A percentile compares a stretch with the other conserved stretches of the same genome.
phyloP scores from a whole-genome alignment of 495 filamentous ascomycete species.

The Aspergillus sclerotioniger region DNA sequence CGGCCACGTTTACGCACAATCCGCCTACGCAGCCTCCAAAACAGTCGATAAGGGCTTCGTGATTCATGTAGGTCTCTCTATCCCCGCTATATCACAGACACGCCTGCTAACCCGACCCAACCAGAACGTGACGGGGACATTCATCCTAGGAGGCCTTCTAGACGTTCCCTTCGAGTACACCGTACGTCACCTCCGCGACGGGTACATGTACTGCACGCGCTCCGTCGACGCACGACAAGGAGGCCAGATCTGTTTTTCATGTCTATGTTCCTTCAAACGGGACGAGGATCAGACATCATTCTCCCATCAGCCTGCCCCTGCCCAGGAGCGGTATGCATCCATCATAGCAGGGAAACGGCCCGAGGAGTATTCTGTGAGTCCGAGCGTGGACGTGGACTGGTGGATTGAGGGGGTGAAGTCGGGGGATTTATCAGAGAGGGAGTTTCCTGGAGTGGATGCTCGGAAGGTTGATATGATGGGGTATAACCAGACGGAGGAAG shows the following conservation, averaged over 20 bases:
- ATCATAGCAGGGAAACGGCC: constrained; percentile 40
- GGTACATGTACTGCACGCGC: constrained; percentile 57
- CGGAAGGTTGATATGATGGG: constrained; percentile 61
- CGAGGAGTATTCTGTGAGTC: constrained; percentile 36
- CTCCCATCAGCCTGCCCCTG: constrained; percentile 40
- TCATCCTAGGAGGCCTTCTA: constrained; percentile 53
- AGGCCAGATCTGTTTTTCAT: constrained; percentile 57
- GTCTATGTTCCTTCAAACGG: constrained; percentile 62
- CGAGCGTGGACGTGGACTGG: constrained; percentile 48
- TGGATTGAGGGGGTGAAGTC: constrained; percentile 32
- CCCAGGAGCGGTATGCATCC: constrained; percentile 34
- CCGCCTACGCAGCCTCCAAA: constrained; percentile 58
- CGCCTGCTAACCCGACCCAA: not conserved
- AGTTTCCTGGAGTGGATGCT: constrained; percentile 60
- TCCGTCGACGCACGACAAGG: constrained; percentile 52
- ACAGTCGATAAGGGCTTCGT: constrained; percentile 52
- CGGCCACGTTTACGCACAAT: constrained; percentile 67
- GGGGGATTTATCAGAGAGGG: constrained; percentile 29
- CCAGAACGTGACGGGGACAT: constrained; percentile 66
- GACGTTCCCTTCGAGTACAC: constrained; percentile 61
- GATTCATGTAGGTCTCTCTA: constrained; percentile 54
- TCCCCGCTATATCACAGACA: not conserved
- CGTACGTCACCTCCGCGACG: constrained; percentile 52
- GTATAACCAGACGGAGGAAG: constrained; percentile 48
- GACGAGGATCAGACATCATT: constrained; percentile 33